phyloP scores from a whole-genome alignment of 805 yeast species.

The Metschnikowia corniflorae region DNA sequence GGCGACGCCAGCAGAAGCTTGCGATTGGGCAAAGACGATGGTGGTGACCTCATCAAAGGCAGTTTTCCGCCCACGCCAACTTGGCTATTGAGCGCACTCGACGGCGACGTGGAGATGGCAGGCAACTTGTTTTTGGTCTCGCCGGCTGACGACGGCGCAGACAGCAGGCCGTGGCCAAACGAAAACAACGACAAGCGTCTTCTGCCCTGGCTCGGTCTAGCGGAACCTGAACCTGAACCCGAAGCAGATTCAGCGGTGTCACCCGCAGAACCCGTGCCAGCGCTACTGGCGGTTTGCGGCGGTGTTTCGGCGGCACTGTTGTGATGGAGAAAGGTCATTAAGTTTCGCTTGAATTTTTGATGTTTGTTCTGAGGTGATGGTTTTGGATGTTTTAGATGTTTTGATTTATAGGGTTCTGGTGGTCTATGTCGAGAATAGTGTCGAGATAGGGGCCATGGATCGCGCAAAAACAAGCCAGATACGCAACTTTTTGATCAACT shows the following conservation, averaged over 20 bases:
- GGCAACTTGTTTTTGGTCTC: slow-evolving; percentile 9
- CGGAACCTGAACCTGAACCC: background rate
- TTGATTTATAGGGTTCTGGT: background rate
- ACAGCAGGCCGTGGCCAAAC: slow-evolving; percentile 16
- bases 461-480: too few species aligned
- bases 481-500: too few species aligned
- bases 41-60: slow-evolving; percentile 7
- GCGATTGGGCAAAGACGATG: slow-evolving; percentile 2
- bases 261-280: background rate
- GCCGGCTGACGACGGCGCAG: slow-evolving; percentile 9
- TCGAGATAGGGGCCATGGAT: too few species aligned
- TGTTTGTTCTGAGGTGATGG: background rate
- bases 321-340: slow-evolving; percentile 8
- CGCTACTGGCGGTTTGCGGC: background rate
- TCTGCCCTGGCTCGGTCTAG: slow-evolving; percentile 6
- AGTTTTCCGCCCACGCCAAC: background rate
- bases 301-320: background rate
- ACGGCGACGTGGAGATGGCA: slow-evolving; percentile 16
- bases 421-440: background rate
- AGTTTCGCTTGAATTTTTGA: too few species aligned
- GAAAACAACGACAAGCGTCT: slow-evolving; percentile 26
- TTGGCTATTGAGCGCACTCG: background rate
- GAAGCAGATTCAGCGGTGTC: background rate
- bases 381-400: background rate
- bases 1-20: slow-evolving; percentile 14